phyloP scores from a whole-genome alignment of 2,329 filamentous ascomycete species.

The Aspergillus luchuensis region DNA sequence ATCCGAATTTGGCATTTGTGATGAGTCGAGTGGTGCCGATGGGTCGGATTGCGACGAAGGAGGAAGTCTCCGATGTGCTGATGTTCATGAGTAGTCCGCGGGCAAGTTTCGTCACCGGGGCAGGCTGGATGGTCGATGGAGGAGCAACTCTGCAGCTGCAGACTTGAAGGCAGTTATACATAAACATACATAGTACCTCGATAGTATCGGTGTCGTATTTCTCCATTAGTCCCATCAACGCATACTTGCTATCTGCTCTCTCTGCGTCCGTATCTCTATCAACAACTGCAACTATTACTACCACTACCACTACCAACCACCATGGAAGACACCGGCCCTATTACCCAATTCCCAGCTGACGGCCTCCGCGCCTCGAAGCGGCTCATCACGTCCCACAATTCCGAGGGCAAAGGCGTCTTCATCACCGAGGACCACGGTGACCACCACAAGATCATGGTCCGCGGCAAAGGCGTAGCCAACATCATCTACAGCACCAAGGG shows the following conservation, averaged over 20 bases:
- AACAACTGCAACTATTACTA: no score
- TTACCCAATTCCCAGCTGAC: slow-evolving; percentile 1
- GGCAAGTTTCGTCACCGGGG: slow-evolving; percentile 12
- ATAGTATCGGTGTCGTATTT: no score
- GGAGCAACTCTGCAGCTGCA: slow-evolving; percentile 1
- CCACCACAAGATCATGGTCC: neutral
- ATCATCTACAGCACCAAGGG: slow-evolving; percentile 3
- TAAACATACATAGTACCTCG: no score
- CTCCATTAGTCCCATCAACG: no score
- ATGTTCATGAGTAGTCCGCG: slow-evolving; percentile 12
- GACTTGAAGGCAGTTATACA: neutral
- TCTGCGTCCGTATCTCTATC: no score
- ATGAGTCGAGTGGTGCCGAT: slow-evolving; percentile 20
- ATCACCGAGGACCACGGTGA: neutral
- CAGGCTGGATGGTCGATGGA: slow-evolving; percentile 12
- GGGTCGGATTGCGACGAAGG: slow-evolving; percentile 28
- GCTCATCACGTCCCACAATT: slow-evolving; percentile 4
- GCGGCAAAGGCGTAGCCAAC: neutral
- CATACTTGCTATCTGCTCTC: no score
- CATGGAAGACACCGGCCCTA: neutral
- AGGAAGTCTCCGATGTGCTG: slow-evolving; percentile 21
- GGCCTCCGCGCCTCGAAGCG: slow-evolving; percentile 1
- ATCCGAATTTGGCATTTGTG: slow-evolving; percentile 12
- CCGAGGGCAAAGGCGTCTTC: slow-evolving; percentile 1
- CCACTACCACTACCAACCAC: neutral